Evolutionary conservation across 257 asterid species (phyloP).

Genomic region (Leonotis leonurus): DNA sequence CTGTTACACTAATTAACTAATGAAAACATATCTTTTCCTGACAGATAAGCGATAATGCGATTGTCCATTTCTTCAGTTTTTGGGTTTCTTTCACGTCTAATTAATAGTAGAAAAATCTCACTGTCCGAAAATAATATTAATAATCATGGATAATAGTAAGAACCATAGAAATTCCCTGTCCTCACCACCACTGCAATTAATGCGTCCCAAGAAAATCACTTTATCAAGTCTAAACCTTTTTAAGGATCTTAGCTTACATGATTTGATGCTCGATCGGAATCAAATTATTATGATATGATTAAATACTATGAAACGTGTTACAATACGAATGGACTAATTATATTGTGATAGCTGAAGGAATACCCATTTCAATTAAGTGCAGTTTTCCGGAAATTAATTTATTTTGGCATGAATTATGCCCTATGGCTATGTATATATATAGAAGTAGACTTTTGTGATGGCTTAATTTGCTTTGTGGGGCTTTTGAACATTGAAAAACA

Average conservation of each 20-base stretch:
- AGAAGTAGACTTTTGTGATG: neutral
- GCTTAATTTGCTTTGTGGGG: neutral
- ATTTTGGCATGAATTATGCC: too few relatives aligned
- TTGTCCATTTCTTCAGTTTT: constrained; percentile 20
- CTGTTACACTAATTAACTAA: neutral
- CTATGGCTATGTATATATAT: too few relatives aligned
- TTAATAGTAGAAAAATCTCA: constrained; percentile 20
- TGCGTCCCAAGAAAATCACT: neutral
- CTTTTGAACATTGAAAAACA: constrained; percentile 3
- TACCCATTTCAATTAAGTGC: neutral
- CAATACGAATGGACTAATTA: too few relatives aligned
- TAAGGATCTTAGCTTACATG: neutral
- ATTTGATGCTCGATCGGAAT: neutral
- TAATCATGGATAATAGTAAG: too few relatives aligned
- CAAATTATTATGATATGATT: neutral
- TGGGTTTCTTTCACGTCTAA: constrained; percentile 14
- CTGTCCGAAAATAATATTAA: too few relatives aligned
- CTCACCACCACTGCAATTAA: constrained; percentile 5
- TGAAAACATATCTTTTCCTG: neutral
- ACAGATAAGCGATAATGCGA: constrained; percentile 21
- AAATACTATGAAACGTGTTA: too few relatives aligned
- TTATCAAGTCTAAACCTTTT: neutral
- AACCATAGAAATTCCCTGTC: too few relatives aligned
- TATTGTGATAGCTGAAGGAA: too few relatives aligned
- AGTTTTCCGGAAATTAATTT: too few relatives aligned